Percentiles rank a stretch among this genome's conserved stretches.
Evolutionary conservation across 805 yeast species (phyloP).

Genomic region (Blastobotrys parvus): DNA sequence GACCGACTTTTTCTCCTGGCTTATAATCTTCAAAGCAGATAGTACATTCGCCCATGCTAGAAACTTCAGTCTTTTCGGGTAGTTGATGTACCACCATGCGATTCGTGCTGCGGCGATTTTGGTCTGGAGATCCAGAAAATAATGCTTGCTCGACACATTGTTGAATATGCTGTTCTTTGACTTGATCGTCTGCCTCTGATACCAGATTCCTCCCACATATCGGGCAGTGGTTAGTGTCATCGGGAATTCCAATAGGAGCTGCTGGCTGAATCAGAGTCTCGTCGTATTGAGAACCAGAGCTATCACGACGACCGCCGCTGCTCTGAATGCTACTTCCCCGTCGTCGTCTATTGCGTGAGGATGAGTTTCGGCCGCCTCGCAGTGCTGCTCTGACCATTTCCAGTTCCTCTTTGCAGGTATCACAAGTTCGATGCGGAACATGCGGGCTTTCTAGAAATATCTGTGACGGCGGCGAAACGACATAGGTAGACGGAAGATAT

Average conservation of each 20-base stretch:
- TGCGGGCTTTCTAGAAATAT: conserved; percentile 41
- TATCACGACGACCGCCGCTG: background rate
- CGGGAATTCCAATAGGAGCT: conserved; percentile 2
- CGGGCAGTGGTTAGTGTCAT: conserved; percentile 31
- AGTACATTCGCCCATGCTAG: conserved; percentile 58
- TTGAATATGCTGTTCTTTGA: conserved; percentile 60
- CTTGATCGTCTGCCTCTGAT: conserved; percentile 22
- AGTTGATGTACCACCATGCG: conserved; percentile 75
- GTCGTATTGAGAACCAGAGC: conserved; percentile 4
- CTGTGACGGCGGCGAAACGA: conserved; percentile 47
- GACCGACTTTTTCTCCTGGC: conserved; percentile 83
- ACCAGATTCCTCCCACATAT: conserved; percentile 30
- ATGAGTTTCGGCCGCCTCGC: conserved; percentile 7
- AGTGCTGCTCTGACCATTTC: conserved; percentile 21
- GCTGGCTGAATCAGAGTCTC: conserved; percentile 16
- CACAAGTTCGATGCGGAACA: conserved; percentile 66
- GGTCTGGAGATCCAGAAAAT: conserved; percentile 53
- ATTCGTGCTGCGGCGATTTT: conserved; percentile 44
- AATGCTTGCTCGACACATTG: conserved; percentile 55
- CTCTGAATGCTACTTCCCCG: background rate
- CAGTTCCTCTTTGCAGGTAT: conserved; percentile 58
- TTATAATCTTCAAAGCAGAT: conserved; percentile 85
- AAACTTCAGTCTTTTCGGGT: conserved; percentile 24
- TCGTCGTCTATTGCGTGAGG: background rate
- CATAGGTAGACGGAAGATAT: conserved; percentile 52